A percentile compares a stretch with the other conserved stretches of the same genome.
phyloP scores from a whole-genome alignment of 768 basidiomycete species.

The Russula lepida region DNA sequence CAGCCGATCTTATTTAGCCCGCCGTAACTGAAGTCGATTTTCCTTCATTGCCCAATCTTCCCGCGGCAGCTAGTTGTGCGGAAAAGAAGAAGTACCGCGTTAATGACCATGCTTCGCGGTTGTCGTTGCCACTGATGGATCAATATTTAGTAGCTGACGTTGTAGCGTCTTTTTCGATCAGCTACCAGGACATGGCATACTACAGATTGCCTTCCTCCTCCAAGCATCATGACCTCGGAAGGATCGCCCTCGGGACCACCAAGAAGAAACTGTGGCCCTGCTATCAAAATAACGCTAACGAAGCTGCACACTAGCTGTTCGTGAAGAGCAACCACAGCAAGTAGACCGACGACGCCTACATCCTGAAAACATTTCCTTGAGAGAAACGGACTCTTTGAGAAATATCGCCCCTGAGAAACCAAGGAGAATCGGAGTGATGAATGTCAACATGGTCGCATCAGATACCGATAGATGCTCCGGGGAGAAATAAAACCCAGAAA shows the following conservation, averaged over 20 bases:
- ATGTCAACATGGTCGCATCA: constrained; percentile 70
- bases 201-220: constrained; percentile 47
- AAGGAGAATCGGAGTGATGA: constrained; percentile 60
- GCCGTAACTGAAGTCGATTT: no score
- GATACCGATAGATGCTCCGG: constrained; percentile 68
- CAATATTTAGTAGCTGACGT: no score
- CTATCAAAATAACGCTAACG: constrained; percentile 71
- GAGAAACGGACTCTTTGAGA: constrained; percentile 50
- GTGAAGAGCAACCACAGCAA: not conserved
- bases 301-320: constrained; percentile 47
- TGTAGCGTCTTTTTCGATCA: no score
- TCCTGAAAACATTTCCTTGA: constrained; percentile 48
- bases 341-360: constrained; percentile 26
- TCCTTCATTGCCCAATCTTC: no score
- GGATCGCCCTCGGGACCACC: constrained; percentile 27
- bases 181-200: no score
- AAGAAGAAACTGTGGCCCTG: constrained; percentile 70
- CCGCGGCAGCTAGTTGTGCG: no score
- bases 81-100: no score
- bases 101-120: no score
- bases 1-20: no score
- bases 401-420: constrained; percentile 54
- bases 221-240: constrained; percentile 22
- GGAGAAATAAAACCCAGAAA: constrained; percentile 60
- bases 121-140: no score